phyloP scores from a whole-genome alignment of 352 stramenopile genomes.

The Pythium oligandrum region DNA sequence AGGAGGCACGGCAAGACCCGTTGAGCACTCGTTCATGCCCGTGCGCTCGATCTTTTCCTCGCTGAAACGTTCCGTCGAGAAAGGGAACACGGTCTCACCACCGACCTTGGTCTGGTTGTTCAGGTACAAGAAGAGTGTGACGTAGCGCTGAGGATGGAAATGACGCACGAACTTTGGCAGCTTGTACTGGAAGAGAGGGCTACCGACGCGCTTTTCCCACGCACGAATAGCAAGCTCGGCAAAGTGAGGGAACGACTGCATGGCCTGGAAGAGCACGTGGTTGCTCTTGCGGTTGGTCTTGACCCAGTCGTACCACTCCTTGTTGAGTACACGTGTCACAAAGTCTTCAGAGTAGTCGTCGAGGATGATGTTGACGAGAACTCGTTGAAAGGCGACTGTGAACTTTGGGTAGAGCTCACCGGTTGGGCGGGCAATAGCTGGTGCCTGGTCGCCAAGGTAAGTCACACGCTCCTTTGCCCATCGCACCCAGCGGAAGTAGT shows the following conservation, averaged over 20 bases:
- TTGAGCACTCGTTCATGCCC: slow-evolving; percentile 81
- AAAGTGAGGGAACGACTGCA: slow-evolving; percentile 55
- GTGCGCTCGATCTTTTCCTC: slow-evolving; percentile 63
- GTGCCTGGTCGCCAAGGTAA: slow-evolving; percentile 48
- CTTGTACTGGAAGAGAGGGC: slow-evolving; percentile 38
- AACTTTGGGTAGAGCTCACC: slow-evolving; percentile 63
- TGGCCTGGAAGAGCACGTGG: slow-evolving; percentile 59
- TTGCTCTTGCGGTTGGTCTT: slow-evolving; percentile 50
- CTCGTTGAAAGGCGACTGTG: slow-evolving; percentile 58
- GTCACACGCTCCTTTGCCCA: slow-evolving; percentile 78
- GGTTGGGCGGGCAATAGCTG: slow-evolving; percentile 33
- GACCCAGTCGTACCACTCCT: slow-evolving; percentile 76
- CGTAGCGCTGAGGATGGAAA: slow-evolving; percentile 92
- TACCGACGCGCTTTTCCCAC: slow-evolving; percentile 53
- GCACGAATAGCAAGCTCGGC: slow-evolving; percentile 58
- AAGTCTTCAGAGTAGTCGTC: slow-evolving; percentile 59
- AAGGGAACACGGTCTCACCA: slow-evolving; percentile 97
- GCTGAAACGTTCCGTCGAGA: slow-evolving; percentile 67
- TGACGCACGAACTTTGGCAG: slow-evolving; percentile 64
- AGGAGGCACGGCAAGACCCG: slow-evolving; percentile 67
- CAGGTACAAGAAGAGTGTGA: slow-evolving; percentile 97
- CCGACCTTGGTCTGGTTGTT: slow-evolving; percentile 93
- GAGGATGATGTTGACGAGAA: slow-evolving; percentile 51
- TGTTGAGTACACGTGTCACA: slow-evolving; percentile 51
- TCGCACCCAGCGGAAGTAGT: slow-evolving; percentile 74